These are phyloP conservation scores for Trichoderma polysporum DNA, from an alignment of 2,329 filamentous ascomycete genomes.

Conservation along the genomic window DNA sequence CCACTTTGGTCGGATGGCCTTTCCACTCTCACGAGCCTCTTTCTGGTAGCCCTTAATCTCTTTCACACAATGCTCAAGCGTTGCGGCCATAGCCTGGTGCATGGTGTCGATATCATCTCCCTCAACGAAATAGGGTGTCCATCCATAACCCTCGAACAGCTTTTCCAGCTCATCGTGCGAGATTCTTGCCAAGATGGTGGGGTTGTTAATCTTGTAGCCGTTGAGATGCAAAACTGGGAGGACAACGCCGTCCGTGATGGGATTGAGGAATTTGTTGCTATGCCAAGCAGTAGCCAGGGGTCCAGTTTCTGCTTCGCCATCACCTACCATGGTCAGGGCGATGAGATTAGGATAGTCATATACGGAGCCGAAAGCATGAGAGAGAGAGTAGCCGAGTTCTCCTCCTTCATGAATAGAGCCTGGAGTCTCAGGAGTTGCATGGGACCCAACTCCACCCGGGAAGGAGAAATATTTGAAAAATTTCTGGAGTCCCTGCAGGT, in stretches of 20 bases:
- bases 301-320: slow-evolving; percentile 79
- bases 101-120: slow-evolving; percentile 71
- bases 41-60: slow-evolving; percentile 71
- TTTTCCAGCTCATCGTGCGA: slow-evolving; percentile 69
- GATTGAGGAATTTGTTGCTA: slow-evolving; percentile 79
- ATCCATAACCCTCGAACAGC: slow-evolving; percentile 73
- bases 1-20: slow-evolving; percentile 70
- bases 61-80: slow-evolving; percentile 68
- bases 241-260: slow-evolving; percentile 74
- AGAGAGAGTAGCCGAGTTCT: slow-evolving; percentile 78
- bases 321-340: slow-evolving; percentile 74
- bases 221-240: slow-evolving; percentile 77
- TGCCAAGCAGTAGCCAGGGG: slow-evolving; percentile 79
- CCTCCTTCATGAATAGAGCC: slow-evolving; percentile 77
- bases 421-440: slow-evolving; percentile 76
- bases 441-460: slow-evolving; percentile 74
- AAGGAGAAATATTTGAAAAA: slow-evolving; percentile 87
- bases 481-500: slow-evolving; percentile 65
- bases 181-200: slow-evolving; percentile 70
- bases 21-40: slow-evolving; percentile 67
- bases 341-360: slow-evolving; percentile 75
- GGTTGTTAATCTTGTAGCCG: slow-evolving; percentile 84
- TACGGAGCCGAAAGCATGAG: slow-evolving; percentile 74
- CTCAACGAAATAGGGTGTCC: slow-evolving; percentile 78
- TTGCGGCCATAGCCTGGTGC: slow-evolving; percentile 80